These are phyloP conservation scores for Trichoderma endophyticum DNA, from an alignment of 2,329 filamentous ascomycete species.

Conservation along the genomic window DNA sequence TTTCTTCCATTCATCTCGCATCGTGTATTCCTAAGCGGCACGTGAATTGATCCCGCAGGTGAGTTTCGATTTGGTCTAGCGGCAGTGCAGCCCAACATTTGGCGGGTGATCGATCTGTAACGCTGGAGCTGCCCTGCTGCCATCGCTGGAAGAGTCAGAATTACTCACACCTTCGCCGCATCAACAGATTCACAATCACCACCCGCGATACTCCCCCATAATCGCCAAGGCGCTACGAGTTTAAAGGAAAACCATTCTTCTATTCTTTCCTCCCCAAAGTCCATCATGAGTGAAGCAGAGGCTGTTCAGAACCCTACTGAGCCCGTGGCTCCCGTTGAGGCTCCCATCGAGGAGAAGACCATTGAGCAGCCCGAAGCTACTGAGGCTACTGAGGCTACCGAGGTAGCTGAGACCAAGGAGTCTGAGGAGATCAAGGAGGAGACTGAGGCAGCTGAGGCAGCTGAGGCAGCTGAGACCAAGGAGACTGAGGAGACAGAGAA, in stretches of 20 bases:
- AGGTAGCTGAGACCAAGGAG: conserved; percentile 13
- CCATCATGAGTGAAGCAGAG: conserved; percentile 40
- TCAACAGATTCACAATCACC: not conserved
- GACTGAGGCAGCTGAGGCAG: conserved; percentile 22
- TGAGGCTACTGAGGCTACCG: not conserved
- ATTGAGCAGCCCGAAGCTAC: conserved; percentile 23
- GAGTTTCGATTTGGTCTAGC: not conserved
- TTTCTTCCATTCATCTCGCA: not conserved
- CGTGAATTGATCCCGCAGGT: not conserved
- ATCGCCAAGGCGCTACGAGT: not conserved
- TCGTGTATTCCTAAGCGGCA: not conserved
- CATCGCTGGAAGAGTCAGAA: not conserved
- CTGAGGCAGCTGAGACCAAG: conserved; percentile 9
- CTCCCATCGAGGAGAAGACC: conserved; percentile 24
- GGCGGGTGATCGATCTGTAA: not conserved
- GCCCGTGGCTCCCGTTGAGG: conserved; percentile 27
- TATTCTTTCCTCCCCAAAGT: not conserved
- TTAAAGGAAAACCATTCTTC: not conserved
- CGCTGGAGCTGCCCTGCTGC: not conserved
- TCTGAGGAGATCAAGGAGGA: conserved; percentile 20
- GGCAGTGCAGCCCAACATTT: not conserved
- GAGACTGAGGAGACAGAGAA: conserved; percentile 23
- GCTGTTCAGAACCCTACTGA: conserved; percentile 40
- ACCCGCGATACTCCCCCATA: not conserved
- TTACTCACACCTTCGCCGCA: conserved; percentile 6